Percentiles rank a stretch among this genome's conserved stretches.
Evolutionary conservation across 495 filamentous ascomycete genomes (phyloP).

Genomic region (Penicillium lividum): DNA sequence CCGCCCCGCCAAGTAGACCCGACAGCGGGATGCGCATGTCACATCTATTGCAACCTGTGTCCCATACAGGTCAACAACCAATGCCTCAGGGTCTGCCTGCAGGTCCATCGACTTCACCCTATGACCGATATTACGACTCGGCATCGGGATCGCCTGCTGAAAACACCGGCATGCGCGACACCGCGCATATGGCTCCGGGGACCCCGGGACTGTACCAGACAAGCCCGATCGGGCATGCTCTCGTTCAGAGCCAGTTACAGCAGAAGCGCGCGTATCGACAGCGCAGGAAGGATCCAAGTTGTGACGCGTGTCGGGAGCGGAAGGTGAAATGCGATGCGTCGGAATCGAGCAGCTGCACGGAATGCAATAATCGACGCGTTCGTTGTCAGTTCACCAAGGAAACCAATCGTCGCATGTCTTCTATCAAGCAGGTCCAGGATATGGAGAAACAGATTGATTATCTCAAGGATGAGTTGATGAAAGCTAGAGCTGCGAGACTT

Average conservation of each 20-base stretch:
- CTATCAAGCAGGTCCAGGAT: slow-evolving; percentile 98
- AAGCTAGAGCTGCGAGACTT: slow-evolving; percentile 56
- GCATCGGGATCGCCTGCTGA: no score
- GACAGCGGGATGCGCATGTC: slow-evolving; percentile 47
- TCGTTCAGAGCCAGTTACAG: slow-evolving; percentile 53
- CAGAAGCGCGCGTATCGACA: slow-evolving; percentile 96
- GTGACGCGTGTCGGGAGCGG: slow-evolving; percentile 93
- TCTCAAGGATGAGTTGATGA: slow-evolving; percentile 71
- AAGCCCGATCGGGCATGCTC: slow-evolving; percentile 43
- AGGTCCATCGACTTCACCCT: no score
- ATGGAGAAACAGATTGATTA: slow-evolving; percentile 85
- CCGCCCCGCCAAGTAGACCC: slow-evolving; percentile 48
- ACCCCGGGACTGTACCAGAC: slow-evolving; percentile 41
- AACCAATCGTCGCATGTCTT: slow-evolving; percentile 97
- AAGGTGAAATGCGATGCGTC: slow-evolving; percentile 99
- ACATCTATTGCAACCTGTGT: slow-evolving; percentile 20
- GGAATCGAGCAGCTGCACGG: slow-evolving; percentile 91
- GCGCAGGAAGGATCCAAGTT: slow-evolving; percentile 93
- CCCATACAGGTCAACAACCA: no score
- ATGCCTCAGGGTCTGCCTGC: no score
- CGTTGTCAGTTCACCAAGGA: slow-evolving; percentile 99
- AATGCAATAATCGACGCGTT: slow-evolving; percentile 91
- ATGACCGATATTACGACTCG: no score
- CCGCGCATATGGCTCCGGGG: no score
- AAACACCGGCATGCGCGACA: no score